Percentiles rank a stretch among this genome's conserved stretches.
These are phyloP conservation scores for Solioccasus polychromus DNA, from an alignment of 768 basidiomycete genomes.

Conservation along the genomic window DNA sequence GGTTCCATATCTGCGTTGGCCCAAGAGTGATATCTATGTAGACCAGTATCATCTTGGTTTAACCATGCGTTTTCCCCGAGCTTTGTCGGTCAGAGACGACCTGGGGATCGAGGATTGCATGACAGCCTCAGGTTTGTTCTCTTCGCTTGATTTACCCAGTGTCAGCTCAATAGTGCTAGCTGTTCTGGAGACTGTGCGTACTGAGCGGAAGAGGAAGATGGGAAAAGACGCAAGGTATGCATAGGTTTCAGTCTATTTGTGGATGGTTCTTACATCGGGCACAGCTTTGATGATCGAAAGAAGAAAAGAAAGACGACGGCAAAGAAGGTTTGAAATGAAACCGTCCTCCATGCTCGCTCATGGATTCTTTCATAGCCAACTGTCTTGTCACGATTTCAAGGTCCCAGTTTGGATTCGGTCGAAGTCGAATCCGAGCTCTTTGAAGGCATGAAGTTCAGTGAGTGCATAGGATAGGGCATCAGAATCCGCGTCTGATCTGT, in stretches of 20 bases:
- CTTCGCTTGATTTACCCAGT: background rate
- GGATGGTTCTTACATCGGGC: background rate
- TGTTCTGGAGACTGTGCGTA: slow-evolving; percentile 56
- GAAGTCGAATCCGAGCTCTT: slow-evolving; percentile 65
- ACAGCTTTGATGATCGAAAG: slow-evolving; percentile 33
- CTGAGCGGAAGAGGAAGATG: slow-evolving; percentile 74
- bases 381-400: slow-evolving; percentile 65
- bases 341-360: background rate
- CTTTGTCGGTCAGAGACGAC: slow-evolving; percentile 76
- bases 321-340: slow-evolving; percentile 26
- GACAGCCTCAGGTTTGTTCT: slow-evolving; percentile 56
- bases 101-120: slow-evolving; percentile 69
- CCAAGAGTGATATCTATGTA: slow-evolving; percentile 21
- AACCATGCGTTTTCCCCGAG: slow-evolving; percentile 95
- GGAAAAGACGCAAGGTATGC: slow-evolving; percentile 54
- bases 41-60: slow-evolving; percentile 83
- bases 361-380: slow-evolving; percentile 38
- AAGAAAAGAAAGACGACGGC: slow-evolving; percentile 25
- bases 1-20: background rate
- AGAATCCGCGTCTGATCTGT: background rate
- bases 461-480: slow-evolving; percentile 25
- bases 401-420: slow-evolving; percentile 60
- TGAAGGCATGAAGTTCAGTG: slow-evolving; percentile 76
- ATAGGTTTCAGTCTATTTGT: background rate
- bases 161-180: slow-evolving; percentile 34